Base-by-base conservation (phyloP, 2,329 filamentous ascomycete species). In the Drechslerella dactyloides region DNA sequence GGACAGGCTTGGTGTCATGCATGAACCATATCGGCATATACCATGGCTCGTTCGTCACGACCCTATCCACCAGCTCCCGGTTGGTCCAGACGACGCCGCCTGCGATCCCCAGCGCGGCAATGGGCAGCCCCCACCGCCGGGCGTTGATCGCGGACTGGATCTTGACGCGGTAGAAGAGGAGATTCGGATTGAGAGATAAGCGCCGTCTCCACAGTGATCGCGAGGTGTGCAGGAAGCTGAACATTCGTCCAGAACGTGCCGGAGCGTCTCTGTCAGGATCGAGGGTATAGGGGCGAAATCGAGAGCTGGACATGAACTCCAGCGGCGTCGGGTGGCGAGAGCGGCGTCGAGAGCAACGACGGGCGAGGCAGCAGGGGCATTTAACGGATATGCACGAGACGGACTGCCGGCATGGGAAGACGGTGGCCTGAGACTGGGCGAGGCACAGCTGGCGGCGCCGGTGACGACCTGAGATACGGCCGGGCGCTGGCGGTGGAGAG, bases 1-100 rank as follows among this genome's bases (percentile, higher is more conserved):
- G 61, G 2, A 48, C 57, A 11, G 62, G 35, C 4, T 56, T 42
- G 5, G 42, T 59, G 15, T 56, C 56, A 4, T 57, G 54, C 57
- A 62, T 61, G 40, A 73, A 73, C 63, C 69, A 66, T 68, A 73
- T 35, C n/a, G 69, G 69, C 15, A 73, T 57, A 30, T 73, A 55
- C 54, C 42, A 53, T 11, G 69, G 69, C 17, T 66, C 62, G 30
- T 62, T 64, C 13, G 60, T 55, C 30, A 64, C 57, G 27, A 64
- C 50, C n/a, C 40, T 60, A 19, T 72, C 60, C 21, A 61, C 50
- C n/a, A 64, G 52, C 11, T 65, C 68, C 21, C 50, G 61, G 48
- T 72, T 72, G 37, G 57, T 60, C 40, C 57, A 65, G 13, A 72
- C 19, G n/a, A 72, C 44, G 51, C 46, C 59, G 10, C 40, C 60